Conservation (phyloP, 2,329 filamentous ascomycete species). For the Exophiala lecanii-corni region DNA sequence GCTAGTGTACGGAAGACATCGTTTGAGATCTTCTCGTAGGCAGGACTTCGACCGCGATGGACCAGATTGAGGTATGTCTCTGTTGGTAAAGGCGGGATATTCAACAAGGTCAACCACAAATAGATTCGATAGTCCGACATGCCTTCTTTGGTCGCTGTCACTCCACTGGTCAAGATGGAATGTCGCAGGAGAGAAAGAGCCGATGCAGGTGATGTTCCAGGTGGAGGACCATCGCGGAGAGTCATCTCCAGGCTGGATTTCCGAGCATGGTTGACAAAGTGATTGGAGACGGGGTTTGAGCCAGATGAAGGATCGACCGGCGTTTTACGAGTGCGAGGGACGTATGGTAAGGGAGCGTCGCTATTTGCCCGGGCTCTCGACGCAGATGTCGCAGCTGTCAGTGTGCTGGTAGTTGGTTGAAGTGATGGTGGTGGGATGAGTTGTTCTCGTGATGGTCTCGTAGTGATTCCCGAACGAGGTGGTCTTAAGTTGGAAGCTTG, state of each 20-base stretch:
- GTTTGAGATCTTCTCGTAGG: slow-evolving; percentile 96
- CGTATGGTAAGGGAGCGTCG: slow-evolving; percentile 51
- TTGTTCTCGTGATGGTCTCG: slow-evolving; percentile 21
- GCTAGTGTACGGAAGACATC: slow-evolving; percentile 96
- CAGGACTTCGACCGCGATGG: slow-evolving; percentile 87
- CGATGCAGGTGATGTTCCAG: slow-evolving; percentile 53
- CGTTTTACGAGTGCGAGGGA: slow-evolving; percentile 29
- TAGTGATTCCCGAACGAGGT: slow-evolving; percentile 8
- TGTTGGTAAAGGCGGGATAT: slow-evolving; percentile 77
- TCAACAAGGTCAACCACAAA: slow-evolving; percentile 89
- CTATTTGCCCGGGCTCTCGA: slow-evolving; percentile 61
- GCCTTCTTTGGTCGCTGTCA: slow-evolving; percentile 49
- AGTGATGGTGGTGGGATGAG: slow-evolving; percentile 41
- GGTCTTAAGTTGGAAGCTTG: slow-evolving; percentile 21
- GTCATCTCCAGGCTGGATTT: slow-evolving; percentile 64
- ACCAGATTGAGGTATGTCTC: slow-evolving; percentile 86
- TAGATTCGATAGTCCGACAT: slow-evolving; percentile 90
- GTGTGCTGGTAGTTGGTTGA: slow-evolving; percentile 29
- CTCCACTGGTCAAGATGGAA: slow-evolving; percentile 45
- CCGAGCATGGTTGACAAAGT: slow-evolving; percentile 41
- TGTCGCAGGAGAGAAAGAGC: slow-evolving; percentile 44
- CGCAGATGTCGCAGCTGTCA: slow-evolving; percentile 23
- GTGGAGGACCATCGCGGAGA: slow-evolving; percentile 72
- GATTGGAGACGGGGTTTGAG: slow-evolving; percentile 36
- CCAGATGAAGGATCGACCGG: slow-evolving; percentile 21